Conservation (phyloP, 2,329 filamentous ascomycete species). For the Decorospora gaudefroyi region DNA sequence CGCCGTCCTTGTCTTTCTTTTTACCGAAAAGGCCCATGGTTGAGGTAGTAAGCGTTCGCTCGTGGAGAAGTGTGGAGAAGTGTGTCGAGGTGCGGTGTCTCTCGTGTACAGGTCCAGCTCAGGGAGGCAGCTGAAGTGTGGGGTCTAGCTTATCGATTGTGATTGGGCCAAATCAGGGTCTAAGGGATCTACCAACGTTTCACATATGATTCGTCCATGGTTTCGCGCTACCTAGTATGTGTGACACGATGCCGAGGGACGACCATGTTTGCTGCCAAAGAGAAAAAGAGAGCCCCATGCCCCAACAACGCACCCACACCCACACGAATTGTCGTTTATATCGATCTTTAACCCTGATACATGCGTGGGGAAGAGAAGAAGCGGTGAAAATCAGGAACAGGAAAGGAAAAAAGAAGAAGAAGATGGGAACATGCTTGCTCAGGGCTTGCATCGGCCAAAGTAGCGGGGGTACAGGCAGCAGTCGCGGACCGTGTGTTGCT, state of each 20-base stretch:
- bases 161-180: too few species aligned
- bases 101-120: constrained; percentile 2
- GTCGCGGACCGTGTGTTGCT: constrained; percentile 67
- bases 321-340: too few species aligned
- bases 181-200: too few species aligned
- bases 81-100: not conserved
- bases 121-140: constrained; percentile 21
- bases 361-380: too few species aligned
- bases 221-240: constrained; percentile 9
- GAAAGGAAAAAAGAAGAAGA: constrained; percentile 1
- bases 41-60: constrained; percentile 3
- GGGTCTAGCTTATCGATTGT: constrained; percentile 24
- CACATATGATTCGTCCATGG: constrained; percentile 8
- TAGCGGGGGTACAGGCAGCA: constrained; percentile 79
- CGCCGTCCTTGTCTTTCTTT: constrained; percentile 58
- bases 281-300: not conserved
- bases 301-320: too few species aligned
- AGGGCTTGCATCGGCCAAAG: constrained; percentile 80
- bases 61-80: not conserved
- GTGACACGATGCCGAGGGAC: not conserved
- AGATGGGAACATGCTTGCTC: constrained; percentile 23
- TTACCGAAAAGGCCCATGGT: constrained; percentile 58
- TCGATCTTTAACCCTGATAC: too few species aligned
- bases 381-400: too few species aligned
- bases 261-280: not conserved